Conservation (phyloP, 2,329 filamentous ascomycete genomes). For the Rutstroemia sp. region DNA sequence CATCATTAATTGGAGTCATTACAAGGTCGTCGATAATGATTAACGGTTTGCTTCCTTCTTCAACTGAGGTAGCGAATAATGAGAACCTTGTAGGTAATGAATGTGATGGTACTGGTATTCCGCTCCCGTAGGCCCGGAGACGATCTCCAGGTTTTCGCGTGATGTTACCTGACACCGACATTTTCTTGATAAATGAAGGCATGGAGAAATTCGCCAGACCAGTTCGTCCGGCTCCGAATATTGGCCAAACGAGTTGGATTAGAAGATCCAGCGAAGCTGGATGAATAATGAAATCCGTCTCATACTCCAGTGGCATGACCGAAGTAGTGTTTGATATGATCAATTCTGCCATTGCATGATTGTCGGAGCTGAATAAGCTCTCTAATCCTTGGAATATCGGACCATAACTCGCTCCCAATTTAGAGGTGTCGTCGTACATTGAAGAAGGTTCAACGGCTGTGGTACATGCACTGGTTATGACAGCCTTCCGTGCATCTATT, state of each 20-base stretch:
- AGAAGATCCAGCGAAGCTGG: conserved; percentile 40
- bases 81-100: conserved; percentile 33
- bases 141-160: conserved; percentile 27
- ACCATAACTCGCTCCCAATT: conserved; percentile 43
- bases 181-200: conserved; percentile 34
- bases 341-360: conserved; percentile 30
- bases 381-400: conserved; percentile 43
- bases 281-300: conserved; percentile 38
- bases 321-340: conserved; percentile 36
- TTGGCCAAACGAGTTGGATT: conserved; percentile 35
- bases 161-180: conserved; percentile 32
- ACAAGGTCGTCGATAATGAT: conserved; percentile 32
- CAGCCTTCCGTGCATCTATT: conserved; percentile 26
- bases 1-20: conserved; percentile 36
- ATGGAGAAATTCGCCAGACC: conserved; percentile 35
- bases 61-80: conserved; percentile 30
- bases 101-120: conserved; percentile 22
- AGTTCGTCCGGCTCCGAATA: conserved; percentile 31
- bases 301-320: conserved; percentile 38
- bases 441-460: conserved; percentile 19
- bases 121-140: conserved; percentile 33
- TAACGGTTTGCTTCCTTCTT: conserved; percentile 28
- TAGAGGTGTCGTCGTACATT: conserved; percentile 40
- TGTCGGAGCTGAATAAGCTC: conserved; percentile 35
- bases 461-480: background rate